Percentiles rank a stretch among this genome's conserved stretches.
phyloP scores from a whole-genome alignment of 2,329 filamentous ascomycete species.

The Stenocarpella maydis region DNA sequence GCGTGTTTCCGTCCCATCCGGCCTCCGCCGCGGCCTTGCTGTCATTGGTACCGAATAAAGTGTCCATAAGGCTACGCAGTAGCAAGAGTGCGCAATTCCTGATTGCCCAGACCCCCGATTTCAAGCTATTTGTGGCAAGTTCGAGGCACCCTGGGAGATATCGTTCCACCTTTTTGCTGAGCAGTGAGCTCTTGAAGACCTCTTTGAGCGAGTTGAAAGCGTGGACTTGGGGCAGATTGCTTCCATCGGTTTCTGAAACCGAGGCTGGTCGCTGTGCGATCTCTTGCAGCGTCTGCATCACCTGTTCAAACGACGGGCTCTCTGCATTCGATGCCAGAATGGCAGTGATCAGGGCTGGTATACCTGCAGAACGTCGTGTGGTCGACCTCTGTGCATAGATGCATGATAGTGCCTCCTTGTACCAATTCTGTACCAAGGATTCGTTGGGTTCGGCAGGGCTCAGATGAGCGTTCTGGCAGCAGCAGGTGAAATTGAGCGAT shows the following conservation, averaged over 20 bases:
- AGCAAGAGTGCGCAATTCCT: constrained; percentile 93
- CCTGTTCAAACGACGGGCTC: constrained; percentile 68
- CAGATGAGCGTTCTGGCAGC: constrained; percentile 69
- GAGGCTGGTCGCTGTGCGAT: constrained; percentile 64
- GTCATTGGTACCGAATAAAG: constrained; percentile 78
- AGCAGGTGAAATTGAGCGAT: constrained; percentile 83
- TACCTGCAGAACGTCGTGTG: constrained; percentile 89
- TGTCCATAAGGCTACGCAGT: constrained; percentile 84
- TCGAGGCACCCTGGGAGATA: constrained; percentile 78
- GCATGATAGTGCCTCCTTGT: constrained; percentile 72
- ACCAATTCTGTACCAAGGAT: constrained; percentile 72
- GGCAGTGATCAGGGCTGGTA: constrained; percentile 86
- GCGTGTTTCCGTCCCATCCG: constrained; percentile 70
- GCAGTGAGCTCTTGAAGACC: constrained; percentile 83
- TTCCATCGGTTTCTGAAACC: constrained; percentile 65
- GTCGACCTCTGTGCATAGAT: constrained; percentile 81
- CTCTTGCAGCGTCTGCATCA: constrained; percentile 68
- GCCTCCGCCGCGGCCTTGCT: constrained; percentile 69
- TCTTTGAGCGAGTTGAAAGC: constrained; percentile 94
- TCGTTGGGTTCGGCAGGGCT: constrained; percentile 46
- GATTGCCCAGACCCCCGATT: constrained; percentile 90
- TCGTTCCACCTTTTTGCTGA: constrained; percentile 76
- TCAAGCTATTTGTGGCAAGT: constrained; percentile 81
- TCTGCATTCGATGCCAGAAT: constrained; percentile 74
- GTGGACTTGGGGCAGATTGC: constrained; percentile 87